Conservation (phyloP, 345 rosid genomes). For the Garcia nutans region DNA sequence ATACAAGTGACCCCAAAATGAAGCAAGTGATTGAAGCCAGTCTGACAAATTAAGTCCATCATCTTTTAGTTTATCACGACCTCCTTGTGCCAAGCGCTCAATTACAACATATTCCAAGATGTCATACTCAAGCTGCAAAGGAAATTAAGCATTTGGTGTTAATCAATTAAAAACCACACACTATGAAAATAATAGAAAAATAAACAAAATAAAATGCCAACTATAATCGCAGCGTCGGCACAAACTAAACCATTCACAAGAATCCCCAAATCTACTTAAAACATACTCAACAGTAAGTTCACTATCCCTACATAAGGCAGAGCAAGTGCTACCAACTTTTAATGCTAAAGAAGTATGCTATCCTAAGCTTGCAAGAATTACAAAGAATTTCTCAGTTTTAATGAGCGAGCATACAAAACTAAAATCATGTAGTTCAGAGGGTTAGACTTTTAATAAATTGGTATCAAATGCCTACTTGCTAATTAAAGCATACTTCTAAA, state of each 20-base stretch:
- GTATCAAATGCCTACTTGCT: too few species aligned
- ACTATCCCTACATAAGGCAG: background rate
- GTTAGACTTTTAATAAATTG: too few species aligned
- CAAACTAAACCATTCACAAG: background rate
- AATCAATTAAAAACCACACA: background rate
- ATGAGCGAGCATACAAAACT: background rate
- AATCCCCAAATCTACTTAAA: background rate
- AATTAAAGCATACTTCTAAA: too few species aligned
- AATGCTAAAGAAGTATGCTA: background rate
- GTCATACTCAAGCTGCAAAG: slow-evolving; percentile 91
- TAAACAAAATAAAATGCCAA: background rate
- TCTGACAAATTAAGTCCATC: slow-evolving; percentile 98
- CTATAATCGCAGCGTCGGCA: background rate
- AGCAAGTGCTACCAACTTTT: background rate
- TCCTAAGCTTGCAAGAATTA: background rate
- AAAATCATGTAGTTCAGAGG: too few species aligned
- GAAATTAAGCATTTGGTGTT: background rate
- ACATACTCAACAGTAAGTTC: background rate
- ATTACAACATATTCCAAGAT: slow-evolving; percentile 96
- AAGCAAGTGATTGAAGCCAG: slow-evolving; percentile 99
- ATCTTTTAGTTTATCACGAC: slow-evolving; percentile 96
- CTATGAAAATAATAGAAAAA: background rate
- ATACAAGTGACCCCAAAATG: slow-evolving; percentile 99
- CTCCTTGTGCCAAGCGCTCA: slow-evolving; percentile 90
- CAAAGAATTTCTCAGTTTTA: background rate